Evolutionary conservation across 371 early-diverging fungal genomes (phyloP).

Genomic region (Mortierella sp.): DNA sequence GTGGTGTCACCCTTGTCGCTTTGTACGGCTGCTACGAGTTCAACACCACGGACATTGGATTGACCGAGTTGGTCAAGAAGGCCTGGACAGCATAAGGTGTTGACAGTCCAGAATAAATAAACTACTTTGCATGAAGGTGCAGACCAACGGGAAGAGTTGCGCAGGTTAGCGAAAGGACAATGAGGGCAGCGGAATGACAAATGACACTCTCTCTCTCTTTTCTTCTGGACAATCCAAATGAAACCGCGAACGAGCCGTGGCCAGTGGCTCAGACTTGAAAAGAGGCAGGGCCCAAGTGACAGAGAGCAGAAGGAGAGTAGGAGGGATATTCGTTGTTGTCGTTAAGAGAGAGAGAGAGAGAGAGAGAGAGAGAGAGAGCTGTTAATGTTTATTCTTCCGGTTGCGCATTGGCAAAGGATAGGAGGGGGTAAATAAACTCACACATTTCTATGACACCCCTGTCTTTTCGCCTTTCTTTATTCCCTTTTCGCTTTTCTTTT

Average conservation of each 20-base stretch:
- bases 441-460: not conserved
- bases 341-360: no score
- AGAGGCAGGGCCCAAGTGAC: not conserved
- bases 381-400: no score
- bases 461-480: not conserved
- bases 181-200: not conserved
- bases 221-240: not conserved
- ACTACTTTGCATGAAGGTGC: constrained; percentile 44
- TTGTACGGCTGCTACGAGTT: constrained; percentile 93
- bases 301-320: not conserved
- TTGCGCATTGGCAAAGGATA: no score
- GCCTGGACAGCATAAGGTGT: constrained; percentile 82
- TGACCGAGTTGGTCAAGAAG: constrained; percentile 89
- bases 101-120: not conserved
- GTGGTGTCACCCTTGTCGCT: constrained; percentile 77
- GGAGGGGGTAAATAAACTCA: no score
- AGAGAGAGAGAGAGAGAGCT: no score
- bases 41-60: constrained; percentile 96
- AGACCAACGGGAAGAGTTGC: not conserved
- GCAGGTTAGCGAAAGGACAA: not conserved
- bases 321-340: no score
- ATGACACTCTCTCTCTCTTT: not conserved
- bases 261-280: not conserved
- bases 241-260: not conserved
- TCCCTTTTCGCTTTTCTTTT: not conserved